These are phyloP conservation scores for Xylariaceae sp. DNA, from an alignment of 2,329 filamentous ascomycete genomes.

Conservation along the genomic window DNA sequence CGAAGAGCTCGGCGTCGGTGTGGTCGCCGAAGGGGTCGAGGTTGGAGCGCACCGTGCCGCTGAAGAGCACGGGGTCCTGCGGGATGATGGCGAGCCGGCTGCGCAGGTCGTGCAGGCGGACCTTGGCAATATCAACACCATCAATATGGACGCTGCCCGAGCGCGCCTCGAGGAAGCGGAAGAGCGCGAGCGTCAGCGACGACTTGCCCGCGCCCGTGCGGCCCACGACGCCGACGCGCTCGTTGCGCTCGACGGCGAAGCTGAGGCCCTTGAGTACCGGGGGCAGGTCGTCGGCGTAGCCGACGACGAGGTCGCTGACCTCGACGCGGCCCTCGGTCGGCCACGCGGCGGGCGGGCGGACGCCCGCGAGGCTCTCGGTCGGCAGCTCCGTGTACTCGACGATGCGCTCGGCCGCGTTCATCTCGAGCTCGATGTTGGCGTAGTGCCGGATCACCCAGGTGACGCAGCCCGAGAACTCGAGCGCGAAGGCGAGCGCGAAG, in stretches of 20 bases:
- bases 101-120: conserved; percentile 62
- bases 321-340: conserved; percentile 66
- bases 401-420: conserved; percentile 72
- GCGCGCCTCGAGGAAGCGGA: conserved; percentile 66
- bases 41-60: conserved; percentile 68
- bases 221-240: conserved; percentile 69
- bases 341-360: conserved; percentile 62
- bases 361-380: conserved; percentile 58
- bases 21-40: conserved; percentile 70
- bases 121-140: conserved; percentile 64
- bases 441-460: conserved; percentile 36
- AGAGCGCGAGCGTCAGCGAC: conserved; percentile 65
- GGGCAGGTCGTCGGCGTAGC: conserved; percentile 63
- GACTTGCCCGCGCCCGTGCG: conserved; percentile 75
- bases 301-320: conserved; percentile 63
- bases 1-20: conserved; percentile 59
- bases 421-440: conserved; percentile 64
- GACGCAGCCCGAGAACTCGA: conserved; percentile 59
- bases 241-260: conserved; percentile 58
- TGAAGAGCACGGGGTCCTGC: conserved; percentile 73
- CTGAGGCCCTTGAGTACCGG: conserved; percentile 62
- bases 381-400: conserved; percentile 65
- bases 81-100: conserved; percentile 75
- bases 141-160: conserved; percentile 63
- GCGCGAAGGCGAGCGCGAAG: conserved; percentile 66